Evolutionary conservation across 495 filamentous ascomycete species (phyloP), one percentile per base, ranked within the genome.

Genomic region (Tuber magnatum): DNA sequence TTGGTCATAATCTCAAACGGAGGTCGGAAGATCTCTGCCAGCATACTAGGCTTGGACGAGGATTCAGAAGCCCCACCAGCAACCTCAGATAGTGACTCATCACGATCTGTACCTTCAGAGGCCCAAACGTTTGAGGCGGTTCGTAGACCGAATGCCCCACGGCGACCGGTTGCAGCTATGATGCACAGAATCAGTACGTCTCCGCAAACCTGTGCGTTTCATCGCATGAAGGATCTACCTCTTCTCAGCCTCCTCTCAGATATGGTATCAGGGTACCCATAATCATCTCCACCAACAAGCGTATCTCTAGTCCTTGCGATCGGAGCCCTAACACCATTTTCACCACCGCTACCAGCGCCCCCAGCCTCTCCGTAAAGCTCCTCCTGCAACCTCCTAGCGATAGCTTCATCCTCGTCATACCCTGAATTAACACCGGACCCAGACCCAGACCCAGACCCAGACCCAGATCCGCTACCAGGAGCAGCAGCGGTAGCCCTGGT

Each of bases 281-380:
- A 81, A 71, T 90, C 87, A 73, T 87, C 88, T 65, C 87, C 87
- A 75, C 89, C 87, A 43, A 97, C 91, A 61, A 99, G 88, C 0
- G 92, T 97, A 84, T 98, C 96, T 32, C 92, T 95, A 24, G 91
- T 96, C 75, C 93, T 89, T 56, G 91, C 93, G 85, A 99, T 94
- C 41, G 95, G 95, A 56, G 96, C 95, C 80, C 95, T 87, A 51
- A 98, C 91, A 22, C 86, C 90, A 76, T 92, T 90, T 14, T 82
- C 75, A 18, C 75, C 73, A 73, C 75, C 75, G 14, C 46, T 70
- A 69, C 44, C 70, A 16, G 83, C 78, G 46, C 85, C 80, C 73
- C 74, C 71, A 56, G 80, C 76, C 78, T 86, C 85, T 77, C 87
- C 84, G 81, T 97, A 98, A 81, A 97, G 86, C 84, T 99, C 93